Percentiles rank a stretch among this genome's conserved stretches.
These are phyloP conservation scores for Berkeleyomyces basicola DNA, from an alignment of 2,329 filamentous ascomycete species.

Conservation along the genomic window DNA sequence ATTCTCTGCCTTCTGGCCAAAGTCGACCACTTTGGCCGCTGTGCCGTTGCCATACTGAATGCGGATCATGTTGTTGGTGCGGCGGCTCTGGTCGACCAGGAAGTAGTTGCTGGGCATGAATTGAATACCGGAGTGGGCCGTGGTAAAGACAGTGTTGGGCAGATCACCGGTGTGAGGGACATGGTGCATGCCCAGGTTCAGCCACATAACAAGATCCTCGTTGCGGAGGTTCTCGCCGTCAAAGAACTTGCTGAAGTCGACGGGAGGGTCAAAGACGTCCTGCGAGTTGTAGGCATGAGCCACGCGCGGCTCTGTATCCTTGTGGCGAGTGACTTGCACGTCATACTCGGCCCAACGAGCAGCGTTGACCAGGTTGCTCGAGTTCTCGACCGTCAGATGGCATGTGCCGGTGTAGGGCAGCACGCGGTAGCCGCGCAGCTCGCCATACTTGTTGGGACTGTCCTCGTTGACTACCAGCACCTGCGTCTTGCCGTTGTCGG, in stretches of 20 bases:
- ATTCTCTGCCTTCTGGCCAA: conserved; percentile 20
- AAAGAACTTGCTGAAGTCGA: conserved; percentile 31
- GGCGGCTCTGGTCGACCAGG: conserved; percentile 11
- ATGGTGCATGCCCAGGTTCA: conserved; percentile 40
- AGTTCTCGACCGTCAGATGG: conserved; percentile 29
- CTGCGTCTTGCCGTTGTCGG: conserved; percentile 27
- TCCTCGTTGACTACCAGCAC: conserved; percentile 30
- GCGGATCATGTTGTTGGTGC: conserved; percentile 22
- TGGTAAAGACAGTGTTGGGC: conserved; percentile 21
- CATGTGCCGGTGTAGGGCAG: conserved; percentile 21
- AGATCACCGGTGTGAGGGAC: conserved; percentile 29
- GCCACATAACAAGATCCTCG: conserved; percentile 31
- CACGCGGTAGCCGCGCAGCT: conserved; percentile 30
- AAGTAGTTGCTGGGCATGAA: conserved; percentile 22
- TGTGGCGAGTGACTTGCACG: conserved; percentile 28
- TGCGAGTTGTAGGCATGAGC: conserved; percentile 24
- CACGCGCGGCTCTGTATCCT: conserved; percentile 24
- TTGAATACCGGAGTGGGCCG: conserved; percentile 20
- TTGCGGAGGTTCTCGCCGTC: conserved; percentile 14
- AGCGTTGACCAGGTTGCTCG: conserved; percentile 24
- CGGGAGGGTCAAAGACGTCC: conserved; percentile 24
- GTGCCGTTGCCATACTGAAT: conserved; percentile 23
- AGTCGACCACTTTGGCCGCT: conserved; percentile 19
- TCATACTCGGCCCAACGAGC: conserved; percentile 27
- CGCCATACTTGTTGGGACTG: conserved; percentile 29